These are phyloP conservation scores for Paracoccidioides brasiliensis DNA, from an alignment of 2,329 filamentous ascomycete genomes.

Conservation along the genomic window DNA sequence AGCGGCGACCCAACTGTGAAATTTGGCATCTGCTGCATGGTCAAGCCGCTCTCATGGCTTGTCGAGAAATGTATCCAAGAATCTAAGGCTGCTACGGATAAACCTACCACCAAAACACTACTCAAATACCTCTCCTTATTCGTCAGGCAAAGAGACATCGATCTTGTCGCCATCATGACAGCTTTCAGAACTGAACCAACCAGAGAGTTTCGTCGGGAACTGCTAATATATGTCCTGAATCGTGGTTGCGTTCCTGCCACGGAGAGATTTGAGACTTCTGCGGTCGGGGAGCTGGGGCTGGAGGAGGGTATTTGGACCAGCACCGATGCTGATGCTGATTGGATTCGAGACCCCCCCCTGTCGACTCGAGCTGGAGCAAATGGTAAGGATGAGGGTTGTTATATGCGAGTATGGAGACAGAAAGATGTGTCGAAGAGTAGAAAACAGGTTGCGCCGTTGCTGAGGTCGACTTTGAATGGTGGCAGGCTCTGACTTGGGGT, in stretches of 20 bases:
- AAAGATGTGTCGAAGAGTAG: constrained; percentile 44
- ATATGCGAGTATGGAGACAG: constrained; percentile 44
- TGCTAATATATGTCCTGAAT: constrained; percentile 38
- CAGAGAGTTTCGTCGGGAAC: constrained; percentile 37
- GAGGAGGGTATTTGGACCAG: constrained; percentile 17
- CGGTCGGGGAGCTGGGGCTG: constrained; percentile 33
- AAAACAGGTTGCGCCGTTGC: constrained; percentile 49
- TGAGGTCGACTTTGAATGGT: constrained; percentile 32
- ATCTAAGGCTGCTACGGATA: background rate
- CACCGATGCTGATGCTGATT: too few relatives aligned
- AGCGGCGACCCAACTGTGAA: constrained; percentile 20
- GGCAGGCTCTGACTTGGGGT: background rate
- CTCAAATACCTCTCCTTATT: constrained; percentile 33
- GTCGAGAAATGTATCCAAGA: constrained; percentile 11
- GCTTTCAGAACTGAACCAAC: constrained; percentile 35
- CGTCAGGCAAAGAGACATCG: constrained; percentile 32
- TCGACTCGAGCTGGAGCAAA: constrained; percentile 9
- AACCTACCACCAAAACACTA: constrained; percentile 19
- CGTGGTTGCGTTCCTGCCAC: constrained; percentile 29
- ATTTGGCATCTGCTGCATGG: constrained; percentile 47
- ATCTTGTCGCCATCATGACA: constrained; percentile 48
- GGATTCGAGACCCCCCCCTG: constrained; percentile 10
- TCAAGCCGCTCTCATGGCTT: constrained; percentile 44
- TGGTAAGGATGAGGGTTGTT: constrained; percentile 15
- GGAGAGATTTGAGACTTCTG: constrained; percentile 31